A percentile compares a stretch with the other conserved stretches of the same genome.
Evolutionary conservation across 1,139 yeast genomes (phyloP).

Genomic region (Scheffersomyces segobiensis): DNA sequence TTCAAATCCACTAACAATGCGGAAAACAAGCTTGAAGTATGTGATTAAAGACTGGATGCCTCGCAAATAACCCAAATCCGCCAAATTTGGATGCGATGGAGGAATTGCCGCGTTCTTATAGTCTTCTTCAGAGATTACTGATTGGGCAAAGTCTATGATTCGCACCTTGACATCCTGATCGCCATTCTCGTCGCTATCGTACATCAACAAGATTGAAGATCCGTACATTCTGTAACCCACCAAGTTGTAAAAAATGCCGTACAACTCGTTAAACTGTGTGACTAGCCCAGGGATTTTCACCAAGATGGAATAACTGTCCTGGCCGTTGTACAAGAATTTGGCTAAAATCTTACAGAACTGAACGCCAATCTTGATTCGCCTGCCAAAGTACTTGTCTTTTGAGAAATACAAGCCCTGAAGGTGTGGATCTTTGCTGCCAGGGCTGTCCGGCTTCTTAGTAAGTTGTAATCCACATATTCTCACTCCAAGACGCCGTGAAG

Average conservation of each 20-base stretch:
- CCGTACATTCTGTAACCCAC: slow-evolving; percentile 92
- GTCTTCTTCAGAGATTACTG: slow-evolving; percentile 70
- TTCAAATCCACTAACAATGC: slow-evolving; percentile 37
- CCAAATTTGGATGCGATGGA: slow-evolving; percentile 60
- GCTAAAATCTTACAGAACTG: slow-evolving; percentile 75
- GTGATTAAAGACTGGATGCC: slow-evolving; percentile 70
- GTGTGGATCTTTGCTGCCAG: slow-evolving; percentile 1
- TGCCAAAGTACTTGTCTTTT: slow-evolving; percentile 90
- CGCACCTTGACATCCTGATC: slow-evolving; percentile 50
- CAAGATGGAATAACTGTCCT: slow-evolving; percentile 55
- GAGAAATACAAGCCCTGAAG: slow-evolving; percentile 45
- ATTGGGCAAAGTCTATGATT: slow-evolving; percentile 94
- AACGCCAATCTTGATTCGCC: slow-evolving; percentile 70
- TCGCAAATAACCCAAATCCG: slow-evolving; percentile 83
- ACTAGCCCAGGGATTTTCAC: slow-evolving; percentile 69
- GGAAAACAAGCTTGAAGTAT: slow-evolving; percentile 60
- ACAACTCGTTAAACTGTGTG: slow-evolving; percentile 58
- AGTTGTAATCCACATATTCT: slow-evolving; percentile 91
- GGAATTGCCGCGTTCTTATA: slow-evolving; percentile 41
- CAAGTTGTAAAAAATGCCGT: slow-evolving; percentile 53
- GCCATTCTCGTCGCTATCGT: slow-evolving; percentile 60
- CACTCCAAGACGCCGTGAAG: slow-evolving; percentile 82
- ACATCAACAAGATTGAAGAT: slow-evolving; percentile 82
- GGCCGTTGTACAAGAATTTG: slow-evolving; percentile 80
- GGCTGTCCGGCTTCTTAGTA: slow-evolving; percentile 19